Evolutionary conservation across 306 rosid species (phyloP), one percentile per base, ranked within the genome.

Genomic region (Cicer judaicum): DNA sequence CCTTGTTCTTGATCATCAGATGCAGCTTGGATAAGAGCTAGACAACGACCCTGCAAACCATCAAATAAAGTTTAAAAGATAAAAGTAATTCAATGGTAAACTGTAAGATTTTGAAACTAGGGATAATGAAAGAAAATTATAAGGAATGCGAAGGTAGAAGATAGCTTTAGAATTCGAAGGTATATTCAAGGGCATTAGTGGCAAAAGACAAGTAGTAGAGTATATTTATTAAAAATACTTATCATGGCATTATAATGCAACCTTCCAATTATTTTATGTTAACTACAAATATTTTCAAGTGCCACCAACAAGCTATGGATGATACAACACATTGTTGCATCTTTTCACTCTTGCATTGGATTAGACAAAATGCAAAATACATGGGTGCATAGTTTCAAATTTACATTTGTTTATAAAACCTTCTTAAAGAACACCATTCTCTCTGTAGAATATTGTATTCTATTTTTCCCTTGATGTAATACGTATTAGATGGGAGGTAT

Each of bases 1-100:
- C 99, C 97, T 76, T 88, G 95, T 81, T 94, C 97, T 86, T 90
- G 97, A 80, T 84, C 89, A 82, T 92, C 99, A 60, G 97, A 88
- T 74, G 95, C 90, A 63, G 93, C 97, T 90, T 94, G 96, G 75
- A 94, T 90, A 41, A 92, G 84, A 14, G 96, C 95, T 87, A 84
- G 78, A 87, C 96, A 92, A 78, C 93, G 92, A 76, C 89, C 93
- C 99, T 94, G 64, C 65, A 73, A 72, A 55, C 65, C 78, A 55
- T 65, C 62, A 36, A 79, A 16, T 56, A 68, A 64, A 60, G 73
- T 67, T 78, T 29, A 47, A 70, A 73, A 70, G 34, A 48, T 70
- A 36, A 13, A 74, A 59, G 52, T 42, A 50, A 14, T 60, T 13
- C 7, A 60, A 19, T 1, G 42, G 46, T 50, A 80, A 48, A 59